Conservation (phyloP, 129 eudicot species). For the Saussurea involucrata region DNA sequence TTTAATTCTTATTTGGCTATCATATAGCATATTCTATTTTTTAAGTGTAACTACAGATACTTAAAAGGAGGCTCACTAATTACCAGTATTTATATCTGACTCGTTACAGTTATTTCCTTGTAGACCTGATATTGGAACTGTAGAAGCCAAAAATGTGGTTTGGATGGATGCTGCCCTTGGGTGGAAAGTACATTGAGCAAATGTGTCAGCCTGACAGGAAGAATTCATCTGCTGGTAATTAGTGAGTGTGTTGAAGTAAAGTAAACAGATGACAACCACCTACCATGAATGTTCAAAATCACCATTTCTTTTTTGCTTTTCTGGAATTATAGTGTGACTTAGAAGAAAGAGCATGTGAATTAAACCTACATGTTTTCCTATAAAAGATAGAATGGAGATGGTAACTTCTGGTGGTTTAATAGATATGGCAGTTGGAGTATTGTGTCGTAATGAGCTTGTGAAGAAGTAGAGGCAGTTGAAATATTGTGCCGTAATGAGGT, state of each 20-base stretch:
- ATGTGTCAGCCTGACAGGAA: neutral
- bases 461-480: neutral
- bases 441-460: neutral
- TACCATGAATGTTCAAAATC: neutral
- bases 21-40: neutral
- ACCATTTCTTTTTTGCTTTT: neutral
- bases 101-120: neutral
- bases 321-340: neutral
- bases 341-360: neutral
- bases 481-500: no score
- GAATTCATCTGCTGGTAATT: neutral
- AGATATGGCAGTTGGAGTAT: neutral
- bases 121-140: conserved; percentile 4
- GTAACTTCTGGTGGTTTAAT: neutral
- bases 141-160: neutral
- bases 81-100: neutral
- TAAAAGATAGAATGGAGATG: neutral
- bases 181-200: neutral
- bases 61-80: neutral
- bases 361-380: neutral
- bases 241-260: neutral
- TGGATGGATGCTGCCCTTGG: neutral
- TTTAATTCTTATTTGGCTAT: neutral
- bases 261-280: neutral
- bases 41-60: neutral